Conservation (phyloP, 257 asterid genomes). For the Paulownia fortunei region DNA sequence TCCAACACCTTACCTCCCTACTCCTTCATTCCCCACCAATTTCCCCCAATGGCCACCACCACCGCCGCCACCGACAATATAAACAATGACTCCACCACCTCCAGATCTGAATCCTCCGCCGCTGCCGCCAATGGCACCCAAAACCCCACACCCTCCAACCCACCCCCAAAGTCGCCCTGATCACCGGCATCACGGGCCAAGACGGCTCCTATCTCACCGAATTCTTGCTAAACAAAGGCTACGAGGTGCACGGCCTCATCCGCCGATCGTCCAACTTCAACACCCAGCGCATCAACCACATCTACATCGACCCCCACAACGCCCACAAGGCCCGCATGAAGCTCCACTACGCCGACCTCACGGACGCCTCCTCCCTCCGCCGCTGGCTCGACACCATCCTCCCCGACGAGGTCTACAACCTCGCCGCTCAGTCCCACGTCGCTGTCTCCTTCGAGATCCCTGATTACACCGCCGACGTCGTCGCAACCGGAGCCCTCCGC, state of each 20-base stretch:
- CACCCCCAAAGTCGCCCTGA: constrained; percentile 73
- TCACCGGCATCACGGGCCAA: constrained; percentile 98
- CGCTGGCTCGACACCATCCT: constrained; percentile 94
- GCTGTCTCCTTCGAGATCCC: constrained; percentile 99
- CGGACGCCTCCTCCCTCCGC: constrained; percentile 97
- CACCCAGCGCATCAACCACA: constrained; percentile 95
- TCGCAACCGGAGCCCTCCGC: constrained; percentile 97
- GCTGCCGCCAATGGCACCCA: constrained; percentile 38
- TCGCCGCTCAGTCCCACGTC: constrained; percentile 98
- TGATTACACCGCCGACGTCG: constrained; percentile 97
- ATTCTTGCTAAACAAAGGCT: constrained; percentile 74
- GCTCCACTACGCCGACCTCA: constrained; percentile 97
- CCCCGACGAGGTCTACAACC: constrained; percentile 97
- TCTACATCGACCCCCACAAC: constrained; percentile 98
- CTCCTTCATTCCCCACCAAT: neutral
- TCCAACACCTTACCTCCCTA: neutral
- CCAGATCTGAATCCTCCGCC: constrained; percentile 50
- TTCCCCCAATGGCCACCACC: constrained; percentile 35
- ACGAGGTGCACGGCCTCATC: constrained; percentile 95
- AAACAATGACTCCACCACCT: neutral
- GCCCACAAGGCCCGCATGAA: constrained; percentile 83
- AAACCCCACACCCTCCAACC: constrained; percentile 17
- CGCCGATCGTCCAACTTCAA: constrained; percentile 97
- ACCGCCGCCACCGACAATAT: constrained; percentile 18
- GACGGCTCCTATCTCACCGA: constrained; percentile 98